These are phyloP conservation scores for Parietaria judaica DNA, from an alignment of 306 rosid species.

Conservation along the genomic window DNA sequence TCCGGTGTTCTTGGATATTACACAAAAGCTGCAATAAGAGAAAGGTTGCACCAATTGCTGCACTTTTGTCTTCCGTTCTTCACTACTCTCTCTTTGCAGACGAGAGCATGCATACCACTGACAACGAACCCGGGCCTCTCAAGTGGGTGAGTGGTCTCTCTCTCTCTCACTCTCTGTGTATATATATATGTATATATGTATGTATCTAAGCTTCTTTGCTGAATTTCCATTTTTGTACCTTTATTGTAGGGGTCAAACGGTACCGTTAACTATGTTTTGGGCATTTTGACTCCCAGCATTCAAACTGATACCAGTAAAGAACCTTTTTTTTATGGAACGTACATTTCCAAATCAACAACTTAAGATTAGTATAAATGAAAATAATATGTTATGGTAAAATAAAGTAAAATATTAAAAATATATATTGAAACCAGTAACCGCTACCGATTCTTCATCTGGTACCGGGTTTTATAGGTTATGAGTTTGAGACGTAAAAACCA, in stretches of 20 bases:
- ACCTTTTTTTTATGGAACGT: too few species aligned
- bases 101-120: slow-evolving; percentile 62
- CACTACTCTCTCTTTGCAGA: slow-evolving; percentile 71
- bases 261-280: too few species aligned
- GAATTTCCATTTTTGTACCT: not conserved
- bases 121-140: slow-evolving; percentile 67
- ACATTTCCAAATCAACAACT: too few species aligned
- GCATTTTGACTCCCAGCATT: too few species aligned
- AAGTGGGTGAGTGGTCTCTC: slow-evolving; percentile 71
- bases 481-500: too few species aligned
- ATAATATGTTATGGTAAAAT: too few species aligned
- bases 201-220: slow-evolving; percentile 8
- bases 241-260: not conserved
- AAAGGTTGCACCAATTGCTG: slow-evolving; percentile 90
- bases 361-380: too few species aligned
- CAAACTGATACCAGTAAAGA: too few species aligned
- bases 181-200: not conserved
- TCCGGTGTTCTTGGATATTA: slow-evolving; percentile 84
- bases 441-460: too few species aligned
- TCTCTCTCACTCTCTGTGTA: slow-evolving; percentile 19
- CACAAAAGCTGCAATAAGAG: slow-evolving; percentile 89
- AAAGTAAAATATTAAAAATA: too few species aligned
- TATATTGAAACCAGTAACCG: too few species aligned
- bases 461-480: too few species aligned
- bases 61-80: slow-evolving; percentile 83